Evolutionary conservation across 352 stramenopile genomes (phyloP), one percentile per base, ranked within the genome.

Genomic region (Phytopythium boreale): DNA sequence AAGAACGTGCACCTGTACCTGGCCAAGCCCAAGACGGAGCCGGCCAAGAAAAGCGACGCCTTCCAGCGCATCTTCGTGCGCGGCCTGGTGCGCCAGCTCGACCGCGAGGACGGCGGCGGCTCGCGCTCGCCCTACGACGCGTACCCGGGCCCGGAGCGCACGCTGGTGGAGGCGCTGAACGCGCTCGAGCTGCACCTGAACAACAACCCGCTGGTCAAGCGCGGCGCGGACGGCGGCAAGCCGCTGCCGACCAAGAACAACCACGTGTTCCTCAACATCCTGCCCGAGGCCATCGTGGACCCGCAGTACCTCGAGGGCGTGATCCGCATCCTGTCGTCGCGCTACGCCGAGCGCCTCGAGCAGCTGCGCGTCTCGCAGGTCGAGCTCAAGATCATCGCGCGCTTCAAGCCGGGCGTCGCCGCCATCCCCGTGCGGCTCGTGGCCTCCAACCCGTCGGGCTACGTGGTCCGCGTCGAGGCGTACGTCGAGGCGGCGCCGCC

Each of bases 1-100:
- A 98, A 98, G 68, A 98, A 99, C 70, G 95, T 99, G 58, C 98
- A 99, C 75, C 73, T 99, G 62, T 99, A 99, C 84, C 83, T 98
- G 69, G 96, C 95, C 24, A 97, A 93, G 71, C 96, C 96, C 50
- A 98, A 97, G 74, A 65, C 84, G 49, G 78, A 75, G 29, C 83
- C 92, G 49, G 74, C 24, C 26, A 93, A 96, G 14, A 73, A 97
- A 22, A 73, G 72, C 0, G 95, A 97, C 59, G 91, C 89, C 53
- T 88, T 93, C 64, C 83, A 94, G 75, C 89, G 97, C 58, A 92
- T 99, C 52, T 99, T 99, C 78, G 97, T 98, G 29, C 89, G 97
- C 57, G 92, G 95, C 12, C 82, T 99, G 8, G 97, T 99, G 69
- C 88, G 89, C 41, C 82, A 97, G 63, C 77, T 96, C 4, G 90